Percentiles rank a stretch among this genome's conserved stretches.
Conservation (phyloP, 768 basidiomycete genomes). For the Suillus discolor region DNA sequence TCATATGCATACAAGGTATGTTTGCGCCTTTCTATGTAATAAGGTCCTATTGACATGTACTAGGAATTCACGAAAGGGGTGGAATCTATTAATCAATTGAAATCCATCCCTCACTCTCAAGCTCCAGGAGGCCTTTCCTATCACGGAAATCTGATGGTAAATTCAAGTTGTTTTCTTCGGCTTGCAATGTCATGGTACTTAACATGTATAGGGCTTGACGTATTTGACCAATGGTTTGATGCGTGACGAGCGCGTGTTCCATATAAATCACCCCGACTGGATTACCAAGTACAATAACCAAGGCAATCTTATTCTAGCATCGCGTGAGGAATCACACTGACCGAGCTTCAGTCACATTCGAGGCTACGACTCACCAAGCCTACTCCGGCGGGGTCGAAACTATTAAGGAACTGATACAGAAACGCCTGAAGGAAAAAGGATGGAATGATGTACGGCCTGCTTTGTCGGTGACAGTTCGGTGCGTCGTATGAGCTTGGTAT, state of each 20-base stretch:
- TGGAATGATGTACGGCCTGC: constrained; percentile 36
- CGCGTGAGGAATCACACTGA: neutral
- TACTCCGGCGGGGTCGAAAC: constrained; percentile 13
- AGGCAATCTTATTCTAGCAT: constrained; percentile 17
- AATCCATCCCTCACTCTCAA: neutral
- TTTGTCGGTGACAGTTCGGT: constrained; percentile 42
- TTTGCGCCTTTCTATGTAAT: neutral
- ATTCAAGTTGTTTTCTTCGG: neutral
- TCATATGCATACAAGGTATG: constrained; percentile 18
- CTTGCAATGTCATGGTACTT: neutral
- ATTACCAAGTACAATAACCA: constrained; percentile 24
- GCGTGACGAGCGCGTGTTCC: constrained; percentile 28
- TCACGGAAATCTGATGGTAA: neutral
- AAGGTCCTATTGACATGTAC: neutral
- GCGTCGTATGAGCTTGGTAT: constrained; percentile 3
- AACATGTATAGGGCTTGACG: constrained; percentile 18
- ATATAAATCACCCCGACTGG: constrained; percentile 20
- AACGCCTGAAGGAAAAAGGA: constrained; percentile 22
- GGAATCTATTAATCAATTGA: neutral
- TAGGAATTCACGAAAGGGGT: constrained; percentile 15
- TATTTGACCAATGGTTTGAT: constrained; percentile 28
- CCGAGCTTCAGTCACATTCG: constrained; percentile 15
- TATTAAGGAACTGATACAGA: constrained; percentile 23
- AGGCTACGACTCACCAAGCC: constrained; percentile 15
- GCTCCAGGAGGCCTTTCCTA: neutral